Percentiles rank a stretch among this genome's conserved stretches.
phyloP scores from a whole-genome alignment of 495 filamentous ascomycete species.

The Lophiostoma macrostomum region DNA sequence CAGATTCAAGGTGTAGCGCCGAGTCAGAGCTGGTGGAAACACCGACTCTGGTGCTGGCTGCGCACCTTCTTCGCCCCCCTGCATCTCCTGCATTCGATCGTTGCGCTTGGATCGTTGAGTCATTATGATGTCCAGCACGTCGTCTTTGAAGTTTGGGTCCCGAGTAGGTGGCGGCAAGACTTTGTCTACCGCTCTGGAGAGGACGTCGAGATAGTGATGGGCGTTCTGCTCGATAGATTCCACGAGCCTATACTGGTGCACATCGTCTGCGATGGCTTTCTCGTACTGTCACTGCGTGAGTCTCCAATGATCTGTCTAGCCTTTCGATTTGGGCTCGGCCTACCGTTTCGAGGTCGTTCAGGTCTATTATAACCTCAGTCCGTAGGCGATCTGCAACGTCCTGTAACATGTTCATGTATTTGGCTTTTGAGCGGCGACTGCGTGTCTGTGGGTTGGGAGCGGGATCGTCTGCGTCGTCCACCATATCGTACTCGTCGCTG shows the following conservation, averaged over 20 bases:
- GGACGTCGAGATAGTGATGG: constrained; percentile 89
- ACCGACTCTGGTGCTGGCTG: constrained; percentile 57
- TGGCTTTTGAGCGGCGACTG: constrained; percentile 60
- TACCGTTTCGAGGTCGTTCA: constrained; percentile 82
- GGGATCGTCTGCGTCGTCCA: constrained; percentile 75
- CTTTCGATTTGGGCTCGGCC: constrained; percentile 34
- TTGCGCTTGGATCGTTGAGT: constrained; percentile 86
- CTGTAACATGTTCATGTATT: constrained; percentile 90
- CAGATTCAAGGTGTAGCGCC: constrained; percentile 92
- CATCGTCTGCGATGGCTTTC: constrained; percentile 59
- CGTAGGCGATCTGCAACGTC: constrained; percentile 75
- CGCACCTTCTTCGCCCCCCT: constrained; percentile 61
- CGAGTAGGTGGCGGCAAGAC: constrained; percentile 75
- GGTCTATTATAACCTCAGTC: constrained; percentile 75
- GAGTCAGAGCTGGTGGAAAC: constrained; percentile 88
- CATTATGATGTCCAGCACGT: constrained; percentile 95
- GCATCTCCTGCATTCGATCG: constrained; percentile 62
- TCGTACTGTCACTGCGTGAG: constrained; percentile 59
- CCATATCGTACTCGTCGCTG: constrained; percentile 94
- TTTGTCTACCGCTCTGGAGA: constrained; percentile 84
- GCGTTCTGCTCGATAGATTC: constrained; percentile 84
- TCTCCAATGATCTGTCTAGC: constrained; percentile 1
- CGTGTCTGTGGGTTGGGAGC: constrained; percentile 43
- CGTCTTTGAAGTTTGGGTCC: constrained; percentile 89
- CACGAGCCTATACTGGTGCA: constrained; percentile 63